These are phyloP conservation scores for Volvox carteri DNA, from an alignment of 163 green algal genomes.

Conservation along the genomic window DNA sequence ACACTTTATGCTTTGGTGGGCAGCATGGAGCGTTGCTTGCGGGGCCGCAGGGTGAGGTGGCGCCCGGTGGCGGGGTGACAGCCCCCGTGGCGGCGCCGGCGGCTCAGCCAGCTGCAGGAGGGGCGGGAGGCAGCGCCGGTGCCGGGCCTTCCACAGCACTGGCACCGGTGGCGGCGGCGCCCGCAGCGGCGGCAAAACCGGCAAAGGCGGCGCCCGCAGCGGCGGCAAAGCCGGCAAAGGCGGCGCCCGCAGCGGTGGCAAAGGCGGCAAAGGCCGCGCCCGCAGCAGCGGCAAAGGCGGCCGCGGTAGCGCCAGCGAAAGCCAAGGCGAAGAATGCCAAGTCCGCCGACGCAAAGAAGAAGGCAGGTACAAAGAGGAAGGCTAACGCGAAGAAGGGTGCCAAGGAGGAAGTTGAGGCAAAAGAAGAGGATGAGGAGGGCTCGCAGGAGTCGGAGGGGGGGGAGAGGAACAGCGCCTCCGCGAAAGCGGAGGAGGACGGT, in stretches of 20 bases:
- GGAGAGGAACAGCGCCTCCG: not conserved
- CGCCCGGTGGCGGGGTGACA: not conserved
- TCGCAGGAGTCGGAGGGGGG: too few relatives aligned
- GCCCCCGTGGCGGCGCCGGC: not conserved
- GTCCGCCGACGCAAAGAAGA: not conserved
- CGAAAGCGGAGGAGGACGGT: not conserved
- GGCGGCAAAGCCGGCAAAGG: not conserved
- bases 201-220: not conserved
- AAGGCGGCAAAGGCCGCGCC: not conserved
- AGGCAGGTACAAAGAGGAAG: not conserved
- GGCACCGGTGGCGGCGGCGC: not conserved
- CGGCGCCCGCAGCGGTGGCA: not conserved
- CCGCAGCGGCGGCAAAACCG: not conserved
- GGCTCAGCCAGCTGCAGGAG: not conserved
- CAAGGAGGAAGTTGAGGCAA: not conserved
- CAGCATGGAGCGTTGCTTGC: constrained; percentile 85
- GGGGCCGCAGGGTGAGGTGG: constrained; percentile 41
- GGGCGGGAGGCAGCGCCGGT: not conserved
- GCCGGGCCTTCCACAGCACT: not conserved
- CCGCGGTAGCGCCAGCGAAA: not conserved
- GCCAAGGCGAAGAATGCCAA: not conserved
- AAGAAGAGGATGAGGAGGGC: not conserved
- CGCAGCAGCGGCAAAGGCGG: not conserved
- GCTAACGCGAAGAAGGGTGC: not conserved
- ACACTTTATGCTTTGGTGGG: constrained; percentile 81